Percentiles rank a stretch among this genome's conserved stretches.
These are phyloP conservation scores for Colletotrichum cereale DNA, from an alignment of 2,329 filamentous ascomycete species.

Conservation along the genomic window DNA sequence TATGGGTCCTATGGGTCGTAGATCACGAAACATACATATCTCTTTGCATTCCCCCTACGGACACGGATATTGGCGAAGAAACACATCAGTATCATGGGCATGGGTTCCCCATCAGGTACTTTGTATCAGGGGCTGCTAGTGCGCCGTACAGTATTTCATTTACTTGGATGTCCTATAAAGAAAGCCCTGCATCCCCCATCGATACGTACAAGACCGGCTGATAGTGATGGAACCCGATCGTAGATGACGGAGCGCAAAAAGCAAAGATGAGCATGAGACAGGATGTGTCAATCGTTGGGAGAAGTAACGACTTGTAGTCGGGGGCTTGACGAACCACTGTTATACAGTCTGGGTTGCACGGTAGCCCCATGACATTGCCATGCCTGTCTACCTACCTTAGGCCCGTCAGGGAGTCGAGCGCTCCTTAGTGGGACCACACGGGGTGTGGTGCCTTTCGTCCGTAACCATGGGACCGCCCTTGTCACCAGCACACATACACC, in stretches of 20 bases:
- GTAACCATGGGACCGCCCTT: conserved; percentile 20
- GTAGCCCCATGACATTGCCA: conserved; percentile 4
- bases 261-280: conserved; percentile 3
- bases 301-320: not conserved
- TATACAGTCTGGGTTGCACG: not conserved
- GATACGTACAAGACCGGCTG: not conserved
- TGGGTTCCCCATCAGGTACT: not conserved
- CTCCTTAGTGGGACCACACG: conserved; percentile 11
- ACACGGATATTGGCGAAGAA: conserved; percentile 2
- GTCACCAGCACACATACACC: not conserved
- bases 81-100: not conserved
- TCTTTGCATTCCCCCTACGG: conserved; percentile 12
- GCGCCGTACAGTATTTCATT: not conserved
- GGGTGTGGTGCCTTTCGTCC: conserved; percentile 22
- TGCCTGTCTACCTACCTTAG: conserved; percentile 11
- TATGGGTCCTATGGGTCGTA: not conserved
- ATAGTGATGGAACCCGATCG: conserved; percentile 1
- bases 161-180: not conserved
- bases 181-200: not conserved
- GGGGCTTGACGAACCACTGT: not conserved
- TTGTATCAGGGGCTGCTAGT: not conserved
- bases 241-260: conserved; percentile 9
- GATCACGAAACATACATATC: not conserved
- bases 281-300: not conserved
- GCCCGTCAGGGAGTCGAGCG: conserved; percentile 3